phyloP scores from a whole-genome alignment of 371 early-diverging fungal genomes.

The Haplosporangium sp. region DNA sequence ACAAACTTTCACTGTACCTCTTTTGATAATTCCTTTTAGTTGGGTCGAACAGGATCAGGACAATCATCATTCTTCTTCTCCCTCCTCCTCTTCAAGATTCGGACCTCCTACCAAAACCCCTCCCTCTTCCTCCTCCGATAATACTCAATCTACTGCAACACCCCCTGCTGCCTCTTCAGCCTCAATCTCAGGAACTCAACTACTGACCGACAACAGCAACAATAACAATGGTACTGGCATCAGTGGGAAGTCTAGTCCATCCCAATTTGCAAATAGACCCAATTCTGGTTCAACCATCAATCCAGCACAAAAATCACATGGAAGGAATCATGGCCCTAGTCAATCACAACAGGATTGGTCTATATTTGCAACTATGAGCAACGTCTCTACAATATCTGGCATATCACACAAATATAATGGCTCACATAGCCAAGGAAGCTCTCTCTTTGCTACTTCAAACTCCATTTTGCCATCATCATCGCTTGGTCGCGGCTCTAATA shows the following conservation, averaged over 20 bases:
- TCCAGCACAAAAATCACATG: neutral
- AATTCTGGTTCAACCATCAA: neutral
- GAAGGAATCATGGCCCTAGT: neutral
- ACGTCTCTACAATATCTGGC: slow-evolving; percentile 37
- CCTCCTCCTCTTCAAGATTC: neutral
- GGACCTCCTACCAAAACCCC: slow-evolving; percentile 1
- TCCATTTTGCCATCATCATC: neutral
- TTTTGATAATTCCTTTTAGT: neutral
- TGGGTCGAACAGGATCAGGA: slow-evolving; percentile 27
- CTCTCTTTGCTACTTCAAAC: neutral
- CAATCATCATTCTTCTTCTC: neutral
- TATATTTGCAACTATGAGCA: slow-evolving; percentile 54
- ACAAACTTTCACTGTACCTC: too few relatives aligned
- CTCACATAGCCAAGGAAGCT: neutral
- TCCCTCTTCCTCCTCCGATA: neutral
- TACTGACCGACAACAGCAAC: neutral
- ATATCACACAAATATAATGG: slow-evolving; percentile 13
- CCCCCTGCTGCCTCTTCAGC: neutral
- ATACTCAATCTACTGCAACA: neutral
- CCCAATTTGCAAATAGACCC: neutral
- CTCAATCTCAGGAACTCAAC: neutral
- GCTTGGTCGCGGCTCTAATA: neutral
- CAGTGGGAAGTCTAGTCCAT: neutral
- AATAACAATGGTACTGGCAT: neutral
- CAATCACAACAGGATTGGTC: slow-evolving; percentile 43